A percentile compares a stretch with the other conserved stretches of the same genome.
These are phyloP conservation scores for Arabis hirsuta DNA, from an alignment of 345 rosid genomes.

Conservation along the genomic window DNA sequence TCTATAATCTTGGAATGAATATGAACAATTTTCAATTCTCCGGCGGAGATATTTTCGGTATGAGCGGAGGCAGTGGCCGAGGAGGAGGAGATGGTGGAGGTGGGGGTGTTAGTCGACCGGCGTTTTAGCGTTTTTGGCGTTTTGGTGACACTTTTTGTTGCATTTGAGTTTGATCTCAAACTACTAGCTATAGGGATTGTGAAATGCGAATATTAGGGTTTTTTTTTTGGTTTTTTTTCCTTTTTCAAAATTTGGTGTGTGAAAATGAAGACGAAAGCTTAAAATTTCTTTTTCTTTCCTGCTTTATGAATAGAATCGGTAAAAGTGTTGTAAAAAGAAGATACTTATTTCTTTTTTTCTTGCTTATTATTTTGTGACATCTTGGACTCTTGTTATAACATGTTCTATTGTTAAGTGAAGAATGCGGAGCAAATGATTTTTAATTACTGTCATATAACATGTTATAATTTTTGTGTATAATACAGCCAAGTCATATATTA, in stretches of 20 bases:
- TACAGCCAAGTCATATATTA: neutral
- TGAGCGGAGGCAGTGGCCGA: constrained; percentile 41
- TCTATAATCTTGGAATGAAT: constrained; percentile 60
- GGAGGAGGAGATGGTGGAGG: constrained; percentile 30
- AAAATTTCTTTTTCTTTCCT: neutral
- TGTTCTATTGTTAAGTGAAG: neutral
- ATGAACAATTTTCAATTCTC: constrained; percentile 57
- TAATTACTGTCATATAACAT: constrained; percentile 1
- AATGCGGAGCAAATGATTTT: constrained; percentile 1
- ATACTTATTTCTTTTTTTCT: neutral
- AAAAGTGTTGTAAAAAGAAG: constrained; percentile 11
- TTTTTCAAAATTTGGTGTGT: constrained; percentile 22
- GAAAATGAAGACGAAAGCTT: constrained; percentile 13
- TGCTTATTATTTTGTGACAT: constrained; percentile 8
- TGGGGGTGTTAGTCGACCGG: constrained; percentile 47
- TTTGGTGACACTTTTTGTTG: constrained; percentile 38
- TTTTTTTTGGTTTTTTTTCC: neutral
- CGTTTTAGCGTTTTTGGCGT: constrained; percentile 48
- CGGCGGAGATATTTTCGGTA: constrained; percentile 55
- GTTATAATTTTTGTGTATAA: constrained; percentile 7
- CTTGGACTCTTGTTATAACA: neutral
- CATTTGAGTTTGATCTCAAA: constrained; percentile 31
- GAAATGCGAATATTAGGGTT: constrained; percentile 36
- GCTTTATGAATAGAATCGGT: constrained; percentile 27
- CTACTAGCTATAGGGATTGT: constrained; percentile 22